A percentile compares a stretch with the other conserved stretches of the same genome.
Evolutionary conservation across 768 basidiomycete species (phyloP).

Genomic region (Podaxis mareebaensis): DNA sequence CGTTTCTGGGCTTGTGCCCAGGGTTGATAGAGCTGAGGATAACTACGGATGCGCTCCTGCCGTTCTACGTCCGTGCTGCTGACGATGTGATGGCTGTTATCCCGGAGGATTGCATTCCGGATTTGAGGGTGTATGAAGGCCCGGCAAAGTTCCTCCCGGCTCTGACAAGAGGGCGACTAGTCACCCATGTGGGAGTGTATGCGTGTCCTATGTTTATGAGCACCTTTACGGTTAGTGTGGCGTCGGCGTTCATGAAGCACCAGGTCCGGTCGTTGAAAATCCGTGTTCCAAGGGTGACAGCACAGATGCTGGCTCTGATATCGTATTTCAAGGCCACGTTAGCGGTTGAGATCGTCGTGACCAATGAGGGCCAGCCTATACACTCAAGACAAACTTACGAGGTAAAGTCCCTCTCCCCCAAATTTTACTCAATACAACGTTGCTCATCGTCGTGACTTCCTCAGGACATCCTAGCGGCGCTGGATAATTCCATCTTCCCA

Average conservation of each 20-base stretch:
- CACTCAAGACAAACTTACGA: slow-evolving; percentile 1
- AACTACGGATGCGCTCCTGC: slow-evolving; percentile 5
- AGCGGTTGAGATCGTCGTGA: slow-evolving; percentile 9
- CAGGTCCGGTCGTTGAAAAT: slow-evolving; percentile 8
- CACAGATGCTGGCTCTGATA: slow-evolving; percentile 1
- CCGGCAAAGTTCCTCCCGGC: slow-evolving; percentile 4
- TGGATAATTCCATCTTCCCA: slow-evolving; percentile 7
- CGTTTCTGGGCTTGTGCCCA: slow-evolving; percentile 3
- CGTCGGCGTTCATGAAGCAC: slow-evolving; percentile 2
- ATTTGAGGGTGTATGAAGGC: slow-evolving; percentile 13
- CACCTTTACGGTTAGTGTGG: background rate
- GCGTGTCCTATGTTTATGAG: background rate
- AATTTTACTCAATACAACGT: background rate
- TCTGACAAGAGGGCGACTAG: slow-evolving; percentile 3
- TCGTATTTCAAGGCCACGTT: slow-evolving; percentile 10
- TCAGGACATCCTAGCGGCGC: background rate
- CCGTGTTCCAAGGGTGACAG: slow-evolving; percentile 8
- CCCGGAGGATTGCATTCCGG: background rate
- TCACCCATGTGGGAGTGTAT: slow-evolving; percentile 10
- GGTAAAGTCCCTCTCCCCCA: background rate
- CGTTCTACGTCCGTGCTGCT: background rate
- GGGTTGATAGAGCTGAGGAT: slow-evolving; percentile 6
- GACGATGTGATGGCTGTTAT: slow-evolving; percentile 8
- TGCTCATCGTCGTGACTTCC: background rate
- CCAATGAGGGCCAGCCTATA: background rate